Base-by-base conservation (phyloP, 2,329 filamentous ascomycete species). In the Monilinia fructicola region DNA sequence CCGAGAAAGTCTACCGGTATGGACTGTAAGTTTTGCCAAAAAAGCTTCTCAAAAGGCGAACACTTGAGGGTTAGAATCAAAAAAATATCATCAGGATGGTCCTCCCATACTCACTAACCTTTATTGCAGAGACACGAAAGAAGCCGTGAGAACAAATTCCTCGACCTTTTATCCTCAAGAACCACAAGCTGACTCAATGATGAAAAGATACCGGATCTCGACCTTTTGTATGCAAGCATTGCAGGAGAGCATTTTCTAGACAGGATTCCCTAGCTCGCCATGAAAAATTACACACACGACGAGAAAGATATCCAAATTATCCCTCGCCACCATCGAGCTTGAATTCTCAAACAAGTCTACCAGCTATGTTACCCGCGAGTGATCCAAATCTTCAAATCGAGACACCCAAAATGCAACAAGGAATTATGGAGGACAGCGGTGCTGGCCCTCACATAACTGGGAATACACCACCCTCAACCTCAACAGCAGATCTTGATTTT, bases 181-280 rank as follows among this genome's bases (percentile, higher is more conserved):
- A 35, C 9, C 31, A 23, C 42, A 62, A 56, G 42, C 40, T 42
- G 48, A 67, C 26, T 7, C 10, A 48, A 50, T 26, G 23, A 26
- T 23, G 23, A 26, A 56, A 70, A 71, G 69, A 70, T 67, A 70
- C 68, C n/a, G 69, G 68, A 26, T 68, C 55, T 26, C 62, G 68
- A 28, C 79, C 79, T 23, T 81, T 77, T 64, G 71, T 76, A 56
- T 81, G 79, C 69, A 78, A 77, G 71, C 73, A 77, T 60, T 80
- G 79, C 67, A 72, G 73, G 23, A 73, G 79, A 55, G 76, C 78
- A 4, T 81, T 81, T 71, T 77, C 78, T 23, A 76, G 79, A 55
- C 78, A 80, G 69, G 79, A 81, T 73, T 78, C 79, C 21, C 76
- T 81, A n/a, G 76, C 76, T 44, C 78, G 79, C 14, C 79, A 81